Conservation (phyloP, 139 green algal genomes). For the Chlamydomonas schloesseri region DNA sequence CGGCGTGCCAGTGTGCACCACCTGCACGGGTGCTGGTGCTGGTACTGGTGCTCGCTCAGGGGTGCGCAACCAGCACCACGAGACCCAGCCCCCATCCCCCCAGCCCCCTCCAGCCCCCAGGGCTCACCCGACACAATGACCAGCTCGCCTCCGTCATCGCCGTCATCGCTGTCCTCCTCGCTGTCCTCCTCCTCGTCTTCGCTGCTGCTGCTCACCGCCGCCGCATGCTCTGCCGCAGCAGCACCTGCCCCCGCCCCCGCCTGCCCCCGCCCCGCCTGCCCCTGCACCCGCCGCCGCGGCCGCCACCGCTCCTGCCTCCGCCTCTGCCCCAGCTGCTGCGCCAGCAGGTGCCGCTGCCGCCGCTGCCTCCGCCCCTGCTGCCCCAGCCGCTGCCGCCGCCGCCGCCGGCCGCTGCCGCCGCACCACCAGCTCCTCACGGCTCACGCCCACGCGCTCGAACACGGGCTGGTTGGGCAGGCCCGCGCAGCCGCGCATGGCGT, state of each 20-base stretch:
- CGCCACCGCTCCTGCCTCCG: too few relatives aligned
- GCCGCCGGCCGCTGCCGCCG: not conserved
- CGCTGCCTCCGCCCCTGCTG: too few relatives aligned
- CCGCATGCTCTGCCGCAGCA: not conserved
- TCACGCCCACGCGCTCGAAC: conserved; percentile 14
- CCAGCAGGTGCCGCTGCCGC: not conserved
- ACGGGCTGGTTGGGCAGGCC: conserved; percentile 20
- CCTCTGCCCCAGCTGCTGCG: too few relatives aligned
- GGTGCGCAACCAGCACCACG: too few relatives aligned
- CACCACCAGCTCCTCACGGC: not conserved
- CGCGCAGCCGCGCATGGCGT: not conserved
- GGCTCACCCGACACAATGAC: conserved; percentile 26
- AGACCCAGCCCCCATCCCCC: too few relatives aligned
- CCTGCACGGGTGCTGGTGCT: too few relatives aligned
- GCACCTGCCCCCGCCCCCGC: not conserved
- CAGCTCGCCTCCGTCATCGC: not conserved
- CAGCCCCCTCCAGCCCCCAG: too few relatives aligned
- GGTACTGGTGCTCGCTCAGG: too few relatives aligned
- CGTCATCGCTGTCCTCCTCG: not conserved
- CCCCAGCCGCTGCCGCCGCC: too few relatives aligned
- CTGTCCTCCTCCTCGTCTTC: not conserved
- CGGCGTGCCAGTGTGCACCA: too few relatives aligned
- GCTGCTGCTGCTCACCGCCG: too few relatives aligned
- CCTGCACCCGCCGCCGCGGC: not conserved
- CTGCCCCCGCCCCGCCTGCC: too few relatives aligned